Evolutionary conservation across 495 filamentous ascomycete genomes (phyloP).

Genomic region (Trichoderma erinaceum): DNA sequence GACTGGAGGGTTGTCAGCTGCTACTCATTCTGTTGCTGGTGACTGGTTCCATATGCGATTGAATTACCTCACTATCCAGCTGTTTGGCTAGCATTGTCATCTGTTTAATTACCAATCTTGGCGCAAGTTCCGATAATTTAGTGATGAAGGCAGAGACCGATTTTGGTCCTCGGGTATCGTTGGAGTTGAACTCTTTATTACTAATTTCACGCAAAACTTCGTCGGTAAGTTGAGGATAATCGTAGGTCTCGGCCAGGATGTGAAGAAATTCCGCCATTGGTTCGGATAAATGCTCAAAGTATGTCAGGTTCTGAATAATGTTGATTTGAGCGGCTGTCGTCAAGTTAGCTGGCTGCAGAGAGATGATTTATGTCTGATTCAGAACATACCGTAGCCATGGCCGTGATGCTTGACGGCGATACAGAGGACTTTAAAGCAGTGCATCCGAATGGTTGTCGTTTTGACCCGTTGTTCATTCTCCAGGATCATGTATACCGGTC

Average conservation of each 20-base stretch:
- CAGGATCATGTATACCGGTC: constrained; percentile 88
- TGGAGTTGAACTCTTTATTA: constrained; percentile 96
- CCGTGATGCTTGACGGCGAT: constrained; percentile 98
- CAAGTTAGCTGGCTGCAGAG: constrained; percentile 22
- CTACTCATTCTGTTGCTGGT: neutral
- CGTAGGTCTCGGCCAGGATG: constrained; percentile 94
- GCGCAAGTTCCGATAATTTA: constrained; percentile 91
- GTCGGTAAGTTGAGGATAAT: constrained; percentile 92
- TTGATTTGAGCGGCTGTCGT: constrained; percentile 84
- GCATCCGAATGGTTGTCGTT: constrained; percentile 85
- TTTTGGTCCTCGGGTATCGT: constrained; percentile 91
- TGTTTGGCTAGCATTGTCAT: constrained; percentile 91
- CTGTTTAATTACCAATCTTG: constrained; percentile 90
- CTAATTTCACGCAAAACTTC: constrained; percentile 90
- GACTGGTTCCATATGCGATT: neutral
- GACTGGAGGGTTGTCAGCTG: constrained; percentile 48
- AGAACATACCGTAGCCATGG: constrained; percentile 79
- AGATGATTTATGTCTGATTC: constrained; percentile 10
- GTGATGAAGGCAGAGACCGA: constrained; percentile 95
- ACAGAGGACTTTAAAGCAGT: constrained; percentile 93
- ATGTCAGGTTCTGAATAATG: constrained; percentile 93
- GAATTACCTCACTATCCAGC: constrained; percentile 78
- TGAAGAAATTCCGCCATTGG: constrained; percentile 98
- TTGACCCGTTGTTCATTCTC: constrained; percentile 94
- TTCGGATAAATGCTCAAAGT: constrained; percentile 96